Conservation (phyloP, 345 rosid species). For the Eucalyptus erythrocorys region DNA sequence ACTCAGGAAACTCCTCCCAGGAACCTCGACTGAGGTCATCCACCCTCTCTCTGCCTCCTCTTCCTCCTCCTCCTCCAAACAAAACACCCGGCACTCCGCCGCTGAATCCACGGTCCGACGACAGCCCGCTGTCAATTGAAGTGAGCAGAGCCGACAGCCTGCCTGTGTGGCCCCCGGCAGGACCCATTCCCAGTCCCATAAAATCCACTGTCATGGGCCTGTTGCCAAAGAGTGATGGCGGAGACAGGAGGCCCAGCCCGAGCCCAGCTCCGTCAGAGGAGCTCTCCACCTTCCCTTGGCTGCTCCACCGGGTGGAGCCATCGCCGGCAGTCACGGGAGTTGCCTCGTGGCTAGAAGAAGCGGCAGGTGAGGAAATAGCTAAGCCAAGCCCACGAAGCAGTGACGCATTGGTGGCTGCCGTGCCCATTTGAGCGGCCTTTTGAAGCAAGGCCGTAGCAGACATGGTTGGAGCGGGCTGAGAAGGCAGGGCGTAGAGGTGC, state of each 20-base stretch:
- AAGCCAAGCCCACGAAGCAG: conserved; percentile 42
- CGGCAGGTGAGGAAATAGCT: conserved; percentile 9
- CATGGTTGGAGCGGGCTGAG: conserved; percentile 63
- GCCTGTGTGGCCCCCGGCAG: conserved; percentile 3
- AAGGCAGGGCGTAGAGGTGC: conserved; percentile 15
- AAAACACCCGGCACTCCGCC: conserved; percentile 7
- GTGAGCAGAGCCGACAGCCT: conserved; percentile 43
- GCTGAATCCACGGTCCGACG: conserved; percentile 27
- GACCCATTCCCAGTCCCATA: conserved; percentile 49
- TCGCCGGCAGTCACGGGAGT: background rate
- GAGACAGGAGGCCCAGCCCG: conserved; percentile 23
- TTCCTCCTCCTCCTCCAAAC: conserved; percentile 10
- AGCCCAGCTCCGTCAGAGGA: conserved; percentile 8
- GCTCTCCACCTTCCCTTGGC: conserved; percentile 13
- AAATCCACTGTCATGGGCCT: conserved; percentile 57
- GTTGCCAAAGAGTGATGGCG: conserved; percentile 26
- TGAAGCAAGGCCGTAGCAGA: conserved; percentile 97
- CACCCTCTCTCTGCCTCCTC: background rate
- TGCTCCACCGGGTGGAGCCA: background rate
- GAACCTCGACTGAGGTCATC: background rate
- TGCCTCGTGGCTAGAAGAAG: background rate
- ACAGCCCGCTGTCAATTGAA: conserved; percentile 24
- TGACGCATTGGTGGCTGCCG: conserved; percentile 39
- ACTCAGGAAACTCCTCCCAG: conserved; percentile 26
- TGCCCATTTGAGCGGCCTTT: conserved; percentile 92